Evolutionary conservation across 306 rosid genomes (phyloP), one percentile per base, ranked within the genome.

Genomic region (Rosa persica): DNA sequence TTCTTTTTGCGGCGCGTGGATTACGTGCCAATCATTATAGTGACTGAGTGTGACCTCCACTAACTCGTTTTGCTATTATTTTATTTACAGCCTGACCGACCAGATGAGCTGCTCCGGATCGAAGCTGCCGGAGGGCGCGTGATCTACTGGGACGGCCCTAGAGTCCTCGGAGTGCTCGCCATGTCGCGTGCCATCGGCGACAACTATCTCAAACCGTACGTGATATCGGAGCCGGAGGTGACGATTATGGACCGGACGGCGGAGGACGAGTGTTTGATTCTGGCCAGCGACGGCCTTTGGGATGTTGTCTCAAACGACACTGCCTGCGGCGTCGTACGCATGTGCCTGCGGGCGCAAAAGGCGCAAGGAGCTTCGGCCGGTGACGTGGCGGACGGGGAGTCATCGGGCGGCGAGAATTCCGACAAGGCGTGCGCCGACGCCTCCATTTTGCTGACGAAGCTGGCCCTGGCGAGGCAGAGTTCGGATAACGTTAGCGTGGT

Each of bases 161-260:
- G 98, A 75, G 98, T 95, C 12, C 91, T 95, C 0, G 98, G 98
- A n/a, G 91, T 95, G 4, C 75, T 92, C 3, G 97, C 98, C 17
- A 95, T 87, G 93, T 95, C 98, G 4, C 81, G 98, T 72, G 98
- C 98, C 6, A 92, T 95, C 51, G 98, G 98, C 6, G 98, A 95
- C 79, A 80, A 81, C 48, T 92, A 89, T 77, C 77, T 95, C 51
- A 92, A 95, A 67, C 98, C 98, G 2, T 95, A 83, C 70, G 98
- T 95, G 77, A 95, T 91, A 16, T 76, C 97, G 6, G 91, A 91
- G n/a, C 98, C 98, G 43, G 98, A 95, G 81, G 98, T 95, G 70
- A 90, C 83, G 71, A 80, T 87, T 15, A 89, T 80, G 51, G 91
- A 91, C 22, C 86, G 98, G 46, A 86, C 81, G 5, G 86, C 60